Evolutionary conservation across 805 yeast genomes (phyloP).

Genomic region (Hanseniaspora clermontiae): DNA sequence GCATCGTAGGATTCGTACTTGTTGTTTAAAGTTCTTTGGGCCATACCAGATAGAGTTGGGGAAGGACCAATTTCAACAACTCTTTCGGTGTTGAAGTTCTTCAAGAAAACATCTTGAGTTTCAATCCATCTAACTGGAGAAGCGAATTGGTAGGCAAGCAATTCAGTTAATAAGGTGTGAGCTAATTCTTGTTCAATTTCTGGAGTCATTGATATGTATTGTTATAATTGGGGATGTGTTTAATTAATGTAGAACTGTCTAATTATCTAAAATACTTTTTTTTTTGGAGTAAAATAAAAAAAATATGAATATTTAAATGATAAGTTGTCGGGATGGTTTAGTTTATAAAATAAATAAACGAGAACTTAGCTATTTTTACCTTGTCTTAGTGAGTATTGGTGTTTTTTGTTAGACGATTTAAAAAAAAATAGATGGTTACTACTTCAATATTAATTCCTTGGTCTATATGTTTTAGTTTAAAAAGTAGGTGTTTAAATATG

Average conservation of each 20-base stretch:
- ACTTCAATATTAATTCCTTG: background rate
- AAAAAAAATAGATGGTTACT: background rate
- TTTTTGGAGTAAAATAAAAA: background rate
- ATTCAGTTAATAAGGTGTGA: slow-evolving; percentile 84
- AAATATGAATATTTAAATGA: background rate
- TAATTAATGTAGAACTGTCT: slow-evolving; percentile 1
- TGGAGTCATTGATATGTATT: slow-evolving; percentile 39
- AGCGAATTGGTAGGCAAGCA: slow-evolving; percentile 96
- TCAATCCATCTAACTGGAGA: slow-evolving; percentile 99
- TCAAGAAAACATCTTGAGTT: slow-evolving; percentile 93
- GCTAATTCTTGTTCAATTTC: slow-evolving; percentile 97
- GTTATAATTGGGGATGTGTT: too few relatives aligned
- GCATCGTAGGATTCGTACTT: slow-evolving; percentile 93
- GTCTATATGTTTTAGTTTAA: background rate
- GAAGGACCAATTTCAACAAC: slow-evolving; percentile 98
- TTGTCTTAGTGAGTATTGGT: background rate
- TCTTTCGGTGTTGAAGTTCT: slow-evolving; percentile 89
- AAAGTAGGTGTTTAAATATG: background rate
- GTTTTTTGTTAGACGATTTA: background rate
- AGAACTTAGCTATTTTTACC: background rate
- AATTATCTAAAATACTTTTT: background rate
- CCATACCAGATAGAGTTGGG: slow-evolving; percentile 98
- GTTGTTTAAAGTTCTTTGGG: slow-evolving; percentile 89
- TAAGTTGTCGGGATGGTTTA: background rate
- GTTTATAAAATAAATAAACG: background rate